A percentile compares a stretch with the other conserved stretches of the same genome.
phyloP scores from a whole-genome alignment of 1,139 yeast species.

The Kurtzmaniella quercitrusa region DNA sequence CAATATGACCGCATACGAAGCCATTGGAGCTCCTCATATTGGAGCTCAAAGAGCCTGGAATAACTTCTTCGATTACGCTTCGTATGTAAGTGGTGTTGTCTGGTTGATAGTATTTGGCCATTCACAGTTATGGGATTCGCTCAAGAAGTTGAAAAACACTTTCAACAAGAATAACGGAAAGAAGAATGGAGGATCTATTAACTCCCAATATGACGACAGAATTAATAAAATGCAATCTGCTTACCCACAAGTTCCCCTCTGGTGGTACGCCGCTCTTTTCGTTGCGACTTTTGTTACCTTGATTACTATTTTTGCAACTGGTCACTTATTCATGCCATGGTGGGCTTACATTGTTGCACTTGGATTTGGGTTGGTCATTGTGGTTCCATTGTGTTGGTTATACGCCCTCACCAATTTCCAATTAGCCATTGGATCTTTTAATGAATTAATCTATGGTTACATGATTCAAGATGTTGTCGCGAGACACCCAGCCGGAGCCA shows the following conservation, averaged over 20 bases:
- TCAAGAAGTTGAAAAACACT: conserved; percentile 10
- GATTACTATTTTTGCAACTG: conserved; percentile 28
- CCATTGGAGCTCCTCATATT: conserved; percentile 33
- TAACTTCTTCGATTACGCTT: conserved; percentile 50
- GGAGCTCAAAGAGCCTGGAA: conserved; percentile 50
- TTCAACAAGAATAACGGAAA: conserved; percentile 6
- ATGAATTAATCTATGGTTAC: conserved; percentile 45
- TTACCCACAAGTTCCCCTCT: conserved; percentile 36
- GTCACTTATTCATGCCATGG: conserved; percentile 47
- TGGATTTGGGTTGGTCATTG: conserved; percentile 38
- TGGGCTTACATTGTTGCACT: conserved; percentile 44
- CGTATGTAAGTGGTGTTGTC: conserved; percentile 42
- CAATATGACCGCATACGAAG: conserved; percentile 35
- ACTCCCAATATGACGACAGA: conserved; percentile 27
- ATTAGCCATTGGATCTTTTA: conserved; percentile 48
- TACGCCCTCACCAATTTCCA: conserved; percentile 51
- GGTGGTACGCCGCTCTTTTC: conserved; percentile 39
- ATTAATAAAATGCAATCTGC: conserved; percentile 34
- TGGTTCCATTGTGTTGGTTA: conserved; percentile 47
- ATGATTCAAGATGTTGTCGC: conserved; percentile 28
- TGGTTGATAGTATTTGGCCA: conserved; percentile 43
- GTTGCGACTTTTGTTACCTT: conserved; percentile 28
- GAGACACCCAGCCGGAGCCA: conserved; percentile 45
- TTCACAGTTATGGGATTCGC: conserved; percentile 13
- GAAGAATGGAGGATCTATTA: conserved; percentile 4